Evolutionary conservation across 148 eudicot species (phyloP).

Genomic region (Fagopyrum esculentum): DNA sequence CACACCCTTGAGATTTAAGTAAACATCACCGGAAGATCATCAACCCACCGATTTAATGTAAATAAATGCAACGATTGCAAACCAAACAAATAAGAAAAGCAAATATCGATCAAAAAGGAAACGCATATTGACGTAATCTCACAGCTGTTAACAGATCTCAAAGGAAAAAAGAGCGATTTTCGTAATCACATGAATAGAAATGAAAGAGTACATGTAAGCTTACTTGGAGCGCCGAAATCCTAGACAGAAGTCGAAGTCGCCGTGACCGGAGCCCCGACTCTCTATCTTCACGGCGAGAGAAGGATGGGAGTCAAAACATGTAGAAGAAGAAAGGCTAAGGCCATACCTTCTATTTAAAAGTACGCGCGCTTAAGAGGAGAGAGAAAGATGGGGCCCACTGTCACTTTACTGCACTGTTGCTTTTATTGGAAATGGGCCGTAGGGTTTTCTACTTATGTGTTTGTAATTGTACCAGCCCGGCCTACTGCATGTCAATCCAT

Average conservation of each 20-base stretch:
- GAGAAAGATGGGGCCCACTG: conserved; percentile 11
- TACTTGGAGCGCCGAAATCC: neutral
- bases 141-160: neutral
- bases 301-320: neutral
- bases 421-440: too few species aligned
- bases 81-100: neutral
- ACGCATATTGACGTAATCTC: neutral
- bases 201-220: neutral
- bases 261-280: neutral
- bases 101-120: conserved; percentile 2
- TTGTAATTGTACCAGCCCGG: too few species aligned
- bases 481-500: too few species aligned
- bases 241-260: neutral
- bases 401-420: neutral
- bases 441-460: too few species aligned
- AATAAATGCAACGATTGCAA: neutral
- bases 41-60: neutral
- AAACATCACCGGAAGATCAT: neutral
- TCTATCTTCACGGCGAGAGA: neutral
- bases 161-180: neutral
- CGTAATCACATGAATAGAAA: neutral
- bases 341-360: neutral
- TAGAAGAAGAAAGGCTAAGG: neutral
- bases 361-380: conserved; percentile 13
- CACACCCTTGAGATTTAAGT: neutral